Percentiles rank a stretch among this genome's conserved stretches.
Conservation (phyloP, 2,329 filamentous ascomycete species). For the Fusarium sp. region DNA sequence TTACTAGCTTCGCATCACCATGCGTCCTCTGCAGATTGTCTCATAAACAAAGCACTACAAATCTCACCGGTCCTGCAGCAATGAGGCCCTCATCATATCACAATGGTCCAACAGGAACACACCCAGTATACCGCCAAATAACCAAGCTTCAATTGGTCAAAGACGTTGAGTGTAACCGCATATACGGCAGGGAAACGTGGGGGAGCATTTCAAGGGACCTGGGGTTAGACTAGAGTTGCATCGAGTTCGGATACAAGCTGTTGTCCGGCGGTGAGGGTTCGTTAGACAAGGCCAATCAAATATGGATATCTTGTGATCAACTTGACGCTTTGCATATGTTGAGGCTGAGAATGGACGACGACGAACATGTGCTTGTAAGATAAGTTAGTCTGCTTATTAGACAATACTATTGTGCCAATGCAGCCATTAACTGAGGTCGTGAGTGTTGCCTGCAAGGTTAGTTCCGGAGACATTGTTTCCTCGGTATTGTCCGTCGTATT, state of each 20-base stretch:
- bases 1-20: background rate
- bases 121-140: constrained; percentile 23
- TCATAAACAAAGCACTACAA: background rate
- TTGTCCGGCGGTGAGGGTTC: constrained; percentile 24
- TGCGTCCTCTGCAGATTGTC: background rate
- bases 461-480: background rate
- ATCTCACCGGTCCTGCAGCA: constrained; percentile 32
- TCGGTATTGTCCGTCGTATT: background rate
- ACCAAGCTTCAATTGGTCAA: constrained; percentile 27
- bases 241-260: background rate
- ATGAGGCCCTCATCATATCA: constrained; percentile 9
- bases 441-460: background rate
- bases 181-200: constrained; percentile 23
- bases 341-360: constrained; percentile 16
- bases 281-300: constrained; percentile 23
- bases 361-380: background rate
- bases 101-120: constrained; percentile 34
- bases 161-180: constrained; percentile 27
- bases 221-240: constrained; percentile 3
- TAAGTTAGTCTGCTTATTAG: background rate
- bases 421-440: background rate
- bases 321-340: constrained; percentile 5
- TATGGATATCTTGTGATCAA: background rate
- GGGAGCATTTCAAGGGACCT: constrained; percentile 17
- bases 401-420: background rate